phyloP scores from a whole-genome alignment of 2,329 filamentous ascomycete genomes.

The Neonectria faginata region DNA sequence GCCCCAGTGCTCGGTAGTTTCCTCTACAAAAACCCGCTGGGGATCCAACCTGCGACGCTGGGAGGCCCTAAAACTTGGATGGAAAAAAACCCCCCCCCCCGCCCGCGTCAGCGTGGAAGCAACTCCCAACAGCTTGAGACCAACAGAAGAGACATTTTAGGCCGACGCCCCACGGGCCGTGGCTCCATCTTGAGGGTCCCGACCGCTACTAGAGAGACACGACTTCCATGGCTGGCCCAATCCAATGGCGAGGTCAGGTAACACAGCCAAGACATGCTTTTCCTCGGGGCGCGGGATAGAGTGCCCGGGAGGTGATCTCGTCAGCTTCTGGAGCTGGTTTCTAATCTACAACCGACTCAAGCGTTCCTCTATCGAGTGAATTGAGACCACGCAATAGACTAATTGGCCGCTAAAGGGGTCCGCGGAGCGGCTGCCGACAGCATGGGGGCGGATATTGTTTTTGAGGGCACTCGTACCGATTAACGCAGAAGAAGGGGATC shows the following conservation, averaged over 20 bases:
- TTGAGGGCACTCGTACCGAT: too few relatives aligned
- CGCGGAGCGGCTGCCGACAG: background rate
- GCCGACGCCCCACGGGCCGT: background rate
- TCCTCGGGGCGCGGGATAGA: background rate
- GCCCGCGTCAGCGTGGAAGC: background rate
- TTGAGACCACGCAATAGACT: background rate
- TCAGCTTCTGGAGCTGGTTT: too few relatives aligned
- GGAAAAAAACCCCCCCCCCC: background rate
- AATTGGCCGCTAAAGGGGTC: background rate
- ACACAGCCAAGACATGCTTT: background rate
- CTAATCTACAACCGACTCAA: background rate
- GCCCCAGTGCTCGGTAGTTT: background rate
- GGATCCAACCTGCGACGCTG: background rate
- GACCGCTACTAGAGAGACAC: conserved; percentile 1
- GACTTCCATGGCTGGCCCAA: background rate
- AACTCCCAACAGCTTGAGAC: background rate
- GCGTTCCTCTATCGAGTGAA: conserved; percentile 5
- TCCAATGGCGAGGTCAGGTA: background rate
- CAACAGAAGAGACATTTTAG: background rate
- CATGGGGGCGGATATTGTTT: background rate
- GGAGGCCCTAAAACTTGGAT: background rate
- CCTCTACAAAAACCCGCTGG: background rate
- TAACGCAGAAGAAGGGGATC: too few relatives aligned
- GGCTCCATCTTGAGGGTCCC: background rate
- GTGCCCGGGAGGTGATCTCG: background rate